A percentile compares a stretch with the other conserved stretches of the same genome.
phyloP scores from a whole-genome alignment of 2,329 filamentous ascomycete genomes.

The Aspergillus jensenii region DNA sequence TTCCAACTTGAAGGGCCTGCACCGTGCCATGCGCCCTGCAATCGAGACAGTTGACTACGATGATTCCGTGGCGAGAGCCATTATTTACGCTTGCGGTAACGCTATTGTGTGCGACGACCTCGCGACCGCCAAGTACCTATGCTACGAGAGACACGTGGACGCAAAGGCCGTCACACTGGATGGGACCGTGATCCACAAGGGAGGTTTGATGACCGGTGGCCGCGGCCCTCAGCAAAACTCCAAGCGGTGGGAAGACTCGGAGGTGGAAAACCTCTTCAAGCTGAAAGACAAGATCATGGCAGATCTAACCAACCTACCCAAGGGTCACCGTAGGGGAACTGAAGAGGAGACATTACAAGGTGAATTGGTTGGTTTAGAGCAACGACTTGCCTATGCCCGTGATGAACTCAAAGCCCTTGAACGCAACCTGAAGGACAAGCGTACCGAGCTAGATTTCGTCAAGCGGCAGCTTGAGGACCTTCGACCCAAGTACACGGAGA shows the following conservation, averaged over 20 bases:
- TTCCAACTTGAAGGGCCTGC: conserved; percentile 84
- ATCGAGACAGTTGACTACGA: conserved; percentile 98
- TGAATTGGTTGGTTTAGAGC: conserved; percentile 76
- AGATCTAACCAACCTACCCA: conserved; percentile 77
- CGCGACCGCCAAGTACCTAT: conserved; percentile 82
- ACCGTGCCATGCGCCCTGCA: conserved; percentile 78
- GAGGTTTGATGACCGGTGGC: conserved; percentile 94
- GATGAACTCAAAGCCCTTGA: conserved; percentile 77
- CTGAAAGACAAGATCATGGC: conserved; percentile 72
- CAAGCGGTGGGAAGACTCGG: conserved; percentile 83
- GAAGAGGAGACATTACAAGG: conserved; percentile 80
- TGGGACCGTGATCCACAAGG: conserved; percentile 96
- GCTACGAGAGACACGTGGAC: conserved; percentile 78
- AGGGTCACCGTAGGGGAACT: conserved; percentile 69
- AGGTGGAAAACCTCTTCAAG: conserved; percentile 80
- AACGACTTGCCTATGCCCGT: conserved; percentile 68
- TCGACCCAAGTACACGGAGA: conserved; percentile 74
- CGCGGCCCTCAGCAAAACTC: conserved; percentile 75
- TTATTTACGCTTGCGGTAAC: conserved; percentile 92
- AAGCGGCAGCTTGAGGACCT: conserved; percentile 72
- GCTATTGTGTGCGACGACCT: conserved; percentile 91
- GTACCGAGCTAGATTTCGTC: conserved; percentile 73
- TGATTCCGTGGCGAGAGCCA: conserved; percentile 80
- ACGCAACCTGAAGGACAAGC: conserved; percentile 81
- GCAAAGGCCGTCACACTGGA: conserved; percentile 94